Base-by-base conservation (phyloP, 2,329 filamentous ascomycete genomes). In the Fusarium palustre region DNA sequence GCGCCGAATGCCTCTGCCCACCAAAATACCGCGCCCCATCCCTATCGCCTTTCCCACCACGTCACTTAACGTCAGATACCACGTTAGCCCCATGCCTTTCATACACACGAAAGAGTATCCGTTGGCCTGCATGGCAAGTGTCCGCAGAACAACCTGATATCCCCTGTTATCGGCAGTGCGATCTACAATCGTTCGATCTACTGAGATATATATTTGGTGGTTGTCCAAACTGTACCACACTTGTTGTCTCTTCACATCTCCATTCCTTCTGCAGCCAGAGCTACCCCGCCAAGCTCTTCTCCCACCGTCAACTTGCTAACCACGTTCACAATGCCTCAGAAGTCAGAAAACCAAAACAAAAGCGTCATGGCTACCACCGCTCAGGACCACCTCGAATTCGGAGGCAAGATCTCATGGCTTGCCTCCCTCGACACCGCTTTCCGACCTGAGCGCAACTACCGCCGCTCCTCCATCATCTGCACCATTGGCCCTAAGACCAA, bases 401-500 rank as follows among this genome's bases (percentile, higher is more conserved):
- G 92, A 81, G 87, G 87, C 78, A 87, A 87, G 81, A 88, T 91
- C 73, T 84, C 86, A 77, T 91, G 88, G 88, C 84, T 90, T 67
- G 84, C 87, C 67, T 81, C 82, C 68, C 92, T 99, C 79, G 91
- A 97, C 86, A 97, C 95, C 72, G 92, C 96, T 79, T 94, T 91
- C 85, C 86, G 88, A 76, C 94, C 95, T 59, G 88, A 91, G 76
- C 92, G 91, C 83, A 94, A 97, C 86, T 97, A 96, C 84, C 93
- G 96, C 78, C 91, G 96, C 75, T 97, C 95, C 69, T 97, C 94
- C 79, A 99, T 99, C 85, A 97, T 99, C 83, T 94, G 95, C 86
- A 98, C 96, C 76, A 98, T 99, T 80, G 96, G 96, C 69, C 96
- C 96, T 80, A 99, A 98, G 91, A 99, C 96, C 76, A 99, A 99